Evolutionary conservation across 768 basidiomycete species (phyloP), one percentile per base, ranked within the genome.

Genomic region (Hygrophoropsis aurantiaca): DNA sequence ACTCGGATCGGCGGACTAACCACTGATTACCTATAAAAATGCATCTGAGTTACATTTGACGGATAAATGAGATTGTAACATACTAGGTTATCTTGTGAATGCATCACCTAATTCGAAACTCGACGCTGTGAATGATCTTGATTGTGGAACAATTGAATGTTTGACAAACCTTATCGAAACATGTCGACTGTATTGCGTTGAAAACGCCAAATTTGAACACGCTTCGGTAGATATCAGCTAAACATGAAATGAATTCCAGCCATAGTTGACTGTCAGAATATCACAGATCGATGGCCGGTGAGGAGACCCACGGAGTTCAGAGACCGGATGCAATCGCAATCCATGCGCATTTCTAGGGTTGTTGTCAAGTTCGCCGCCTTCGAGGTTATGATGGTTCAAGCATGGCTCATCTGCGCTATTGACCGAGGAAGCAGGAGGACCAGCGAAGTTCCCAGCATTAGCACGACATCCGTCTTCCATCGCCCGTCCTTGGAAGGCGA

Each of bases 161-260:
- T n/a, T n/a, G n/a, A n/a, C n/a, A n/a, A n/a, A n/a, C n/a, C n/a
- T n/a, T n/a, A n/a, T 87, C 79, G 53, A 89, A 90, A 60, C 90
- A 93, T 23, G 73, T 74, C 11, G 89, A 91, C 56, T 99, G 95
- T 18, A 97, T 81, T 3, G 87, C 84, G 61, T 98, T 98, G 74
- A 97, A 97, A 3, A 87, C 80, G 0, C 84, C 83, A 54, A 94
- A 97, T 58, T 87, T 88, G 78, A 94, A 97, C 2, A 92, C 70
- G 0, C 76, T 71, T 13, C 89, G 81, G 64, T 87, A 93, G 13
- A 83, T 74, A 58, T 93, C 89, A 42, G 91, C 94, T 95, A n/a
- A n/a, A n/a, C n/a, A n/a, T n/a, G n/a, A n/a, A n/a, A n/a, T n/a
- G n/a, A n/a, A n/a, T n/a, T n/a, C n/a, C n/a, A n/a, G n/a, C n/a